Evolutionary conservation across 1,284 basidiomycete genomes (phyloP).

Genomic region (Fomitopsis schrenkii): DNA sequence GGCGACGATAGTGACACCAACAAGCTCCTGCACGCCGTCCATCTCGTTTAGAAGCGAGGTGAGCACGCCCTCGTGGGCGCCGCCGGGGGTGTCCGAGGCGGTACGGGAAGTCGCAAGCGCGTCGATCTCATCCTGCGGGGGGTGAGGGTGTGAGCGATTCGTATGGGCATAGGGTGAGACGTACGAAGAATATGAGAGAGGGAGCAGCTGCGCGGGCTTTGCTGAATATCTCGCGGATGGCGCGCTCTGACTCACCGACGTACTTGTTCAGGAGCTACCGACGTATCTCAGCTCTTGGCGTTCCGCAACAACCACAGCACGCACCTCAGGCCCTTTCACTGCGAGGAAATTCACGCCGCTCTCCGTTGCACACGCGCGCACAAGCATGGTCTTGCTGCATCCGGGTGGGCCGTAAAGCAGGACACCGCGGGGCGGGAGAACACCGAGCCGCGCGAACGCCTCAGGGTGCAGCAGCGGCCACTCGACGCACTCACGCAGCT

Average conservation of each 20-base stretch:
- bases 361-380: slow-evolving; percentile 91
- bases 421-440: slow-evolving; percentile 86
- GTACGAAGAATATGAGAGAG: slow-evolving; percentile 93
- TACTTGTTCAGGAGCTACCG: slow-evolving; percentile 90
- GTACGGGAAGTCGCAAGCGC: slow-evolving; percentile 83
- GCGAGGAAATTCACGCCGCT: slow-evolving; percentile 96
- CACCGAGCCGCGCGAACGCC: slow-evolving; percentile 84
- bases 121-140: slow-evolving; percentile 90
- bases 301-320: slow-evolving; percentile 15
- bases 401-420: slow-evolving; percentile 96
- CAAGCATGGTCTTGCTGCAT: slow-evolving; percentile 95
- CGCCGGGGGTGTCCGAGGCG: slow-evolving; percentile 51
- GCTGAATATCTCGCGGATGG: slow-evolving; percentile 91
- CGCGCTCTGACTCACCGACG: slow-evolving; percentile 95
- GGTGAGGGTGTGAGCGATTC: neutral
- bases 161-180: slow-evolving; percentile 25
- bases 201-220: slow-evolving; percentile 94
- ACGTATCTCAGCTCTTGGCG: neutral
- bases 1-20: slow-evolving; percentile 91
- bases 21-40: slow-evolving; percentile 94
- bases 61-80: slow-evolving; percentile 83
- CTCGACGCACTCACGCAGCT: slow-evolving; percentile 85
- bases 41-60: slow-evolving; percentile 96
- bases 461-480: slow-evolving; percentile 91
- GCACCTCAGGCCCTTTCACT: slow-evolving; percentile 95